Percentiles rank a stretch among this genome's conserved stretches.
phyloP scores from a whole-genome alignment of 1,139 yeast species.

The Protomyces lactucae-debilis region DNA sequence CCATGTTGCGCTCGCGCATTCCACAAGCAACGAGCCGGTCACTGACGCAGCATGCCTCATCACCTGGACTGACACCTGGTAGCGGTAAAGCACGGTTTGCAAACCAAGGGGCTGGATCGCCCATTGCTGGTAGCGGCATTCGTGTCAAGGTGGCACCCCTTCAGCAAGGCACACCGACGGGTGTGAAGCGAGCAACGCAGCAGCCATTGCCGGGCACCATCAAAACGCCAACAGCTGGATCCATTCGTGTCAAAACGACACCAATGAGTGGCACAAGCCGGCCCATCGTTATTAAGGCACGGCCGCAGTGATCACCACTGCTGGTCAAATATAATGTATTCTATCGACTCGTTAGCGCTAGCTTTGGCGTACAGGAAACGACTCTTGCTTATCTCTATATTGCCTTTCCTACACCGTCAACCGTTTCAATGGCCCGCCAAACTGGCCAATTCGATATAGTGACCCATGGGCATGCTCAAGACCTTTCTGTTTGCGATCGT shows the following conservation, averaged over 20 bases:
- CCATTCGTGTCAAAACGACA: not conserved
- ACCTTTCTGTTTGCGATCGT: too few species aligned
- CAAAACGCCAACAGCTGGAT: not conserved
- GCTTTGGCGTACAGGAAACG: too few species aligned
- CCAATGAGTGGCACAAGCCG: not conserved
- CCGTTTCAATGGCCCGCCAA: too few species aligned
- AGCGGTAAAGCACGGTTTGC: not conserved
- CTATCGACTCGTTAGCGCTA: too few species aligned
- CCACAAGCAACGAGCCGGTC: not conserved
- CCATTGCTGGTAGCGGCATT: slow-evolving; percentile 7
- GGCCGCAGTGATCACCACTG: not conserved
- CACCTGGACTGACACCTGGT: not conserved
- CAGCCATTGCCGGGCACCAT: not conserved
- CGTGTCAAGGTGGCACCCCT: slow-evolving; percentile 5
- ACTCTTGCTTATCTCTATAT: too few species aligned
- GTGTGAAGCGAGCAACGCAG: not conserved
- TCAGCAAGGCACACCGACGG: not conserved
- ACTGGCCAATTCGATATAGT: too few species aligned
- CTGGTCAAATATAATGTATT: too few species aligned
- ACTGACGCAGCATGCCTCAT: not conserved
- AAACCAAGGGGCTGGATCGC: not conserved
- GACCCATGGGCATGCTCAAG: too few species aligned
- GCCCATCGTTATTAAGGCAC: not conserved
- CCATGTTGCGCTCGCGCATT: slow-evolving; percentile 5
- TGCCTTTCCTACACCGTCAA: too few species aligned